These are phyloP conservation scores for Darksidea phi DNA, from an alignment of 495 filamentous ascomycete genomes.

Conservation along the genomic window DNA sequence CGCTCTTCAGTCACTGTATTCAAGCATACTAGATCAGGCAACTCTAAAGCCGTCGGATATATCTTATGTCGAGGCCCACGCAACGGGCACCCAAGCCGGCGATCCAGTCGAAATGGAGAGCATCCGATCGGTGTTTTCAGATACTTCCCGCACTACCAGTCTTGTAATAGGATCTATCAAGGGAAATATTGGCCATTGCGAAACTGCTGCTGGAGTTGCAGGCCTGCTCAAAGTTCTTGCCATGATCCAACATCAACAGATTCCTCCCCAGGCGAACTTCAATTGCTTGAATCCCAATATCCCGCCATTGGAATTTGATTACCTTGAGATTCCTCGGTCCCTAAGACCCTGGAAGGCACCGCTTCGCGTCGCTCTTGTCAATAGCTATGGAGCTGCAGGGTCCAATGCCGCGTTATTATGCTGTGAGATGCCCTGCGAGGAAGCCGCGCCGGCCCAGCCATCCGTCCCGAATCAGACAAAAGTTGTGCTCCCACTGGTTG, in stretches of 20 bases:
- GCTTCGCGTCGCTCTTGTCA: background rate
- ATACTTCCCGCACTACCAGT: background rate
- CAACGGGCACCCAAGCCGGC: slow-evolving; percentile 13
- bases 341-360: slow-evolving; percentile 20
- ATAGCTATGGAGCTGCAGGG: slow-evolving; percentile 15
- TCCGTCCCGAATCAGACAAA: too few species aligned
- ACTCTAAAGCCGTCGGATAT: background rate
- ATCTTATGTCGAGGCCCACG: slow-evolving; percentile 13
- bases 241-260: slow-evolving; percentile 46
- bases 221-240: slow-evolving; percentile 51
- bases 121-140: background rate
- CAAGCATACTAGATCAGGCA: too few species aligned
- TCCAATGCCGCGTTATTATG: background rate
- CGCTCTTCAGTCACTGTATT: too few species aligned
- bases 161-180: slow-evolving; percentile 46
- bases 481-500: too few species aligned
- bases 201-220: slow-evolving; percentile 50
- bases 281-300: slow-evolving; percentile 12
- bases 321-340: background rate
- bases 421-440: background rate
- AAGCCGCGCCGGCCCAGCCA: too few species aligned
- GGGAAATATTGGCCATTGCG: slow-evolving; percentile 53
- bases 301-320: background rate
- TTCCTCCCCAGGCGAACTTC: slow-evolving; percentile 4
- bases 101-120: slow-evolving; percentile 7